Conservation (phyloP, 208 protist species). For the Trypanosoma boissoni region DNA sequence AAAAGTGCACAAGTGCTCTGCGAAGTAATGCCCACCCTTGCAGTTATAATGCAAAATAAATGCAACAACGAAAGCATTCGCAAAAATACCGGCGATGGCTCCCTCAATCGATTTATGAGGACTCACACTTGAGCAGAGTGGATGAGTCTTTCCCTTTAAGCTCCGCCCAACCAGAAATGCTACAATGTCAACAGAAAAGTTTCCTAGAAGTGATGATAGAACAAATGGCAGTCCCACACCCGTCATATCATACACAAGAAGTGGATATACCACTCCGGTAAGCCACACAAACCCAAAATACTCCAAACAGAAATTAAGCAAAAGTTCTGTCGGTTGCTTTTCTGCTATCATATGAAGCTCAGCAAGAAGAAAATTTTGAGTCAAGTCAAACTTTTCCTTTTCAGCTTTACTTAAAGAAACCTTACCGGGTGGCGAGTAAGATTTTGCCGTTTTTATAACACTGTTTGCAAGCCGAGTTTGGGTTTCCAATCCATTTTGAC, state of each 20-base stretch:
- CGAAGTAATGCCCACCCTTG: conserved; percentile 24
- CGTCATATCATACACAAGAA: conserved; percentile 54
- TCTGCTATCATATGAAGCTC: conserved; percentile 59
- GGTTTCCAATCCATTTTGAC: conserved; percentile 41
- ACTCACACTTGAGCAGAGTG: conserved; percentile 63
- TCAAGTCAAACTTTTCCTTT: not conserved
- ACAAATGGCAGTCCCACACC: conserved; percentile 55
- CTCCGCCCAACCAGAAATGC: conserved; percentile 63
- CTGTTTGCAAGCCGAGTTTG: conserved; percentile 15
- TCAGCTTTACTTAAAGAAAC: not conserved
- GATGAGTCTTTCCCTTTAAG: conserved; percentile 30
- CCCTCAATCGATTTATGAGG: conserved; percentile 91
- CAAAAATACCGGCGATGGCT: conserved; percentile 60
- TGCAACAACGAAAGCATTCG: conserved; percentile 51
- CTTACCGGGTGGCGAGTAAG: not conserved
- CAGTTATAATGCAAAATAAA: conserved; percentile 29
- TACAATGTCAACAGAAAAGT: conserved; percentile 81
- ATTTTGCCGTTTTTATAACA: not conserved
- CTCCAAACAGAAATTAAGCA: conserved; percentile 82
- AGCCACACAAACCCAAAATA: conserved; percentile 84
- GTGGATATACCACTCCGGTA: conserved; percentile 40
- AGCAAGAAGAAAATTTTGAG: conserved; percentile 42
- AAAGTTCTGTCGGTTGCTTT: conserved; percentile 61
- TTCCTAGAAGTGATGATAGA: conserved; percentile 50
- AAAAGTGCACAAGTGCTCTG: conserved; percentile 32